Base-by-base conservation (phyloP, 352 stramenopile genomes). In the Globisporangium cylindrosporum region DNA sequence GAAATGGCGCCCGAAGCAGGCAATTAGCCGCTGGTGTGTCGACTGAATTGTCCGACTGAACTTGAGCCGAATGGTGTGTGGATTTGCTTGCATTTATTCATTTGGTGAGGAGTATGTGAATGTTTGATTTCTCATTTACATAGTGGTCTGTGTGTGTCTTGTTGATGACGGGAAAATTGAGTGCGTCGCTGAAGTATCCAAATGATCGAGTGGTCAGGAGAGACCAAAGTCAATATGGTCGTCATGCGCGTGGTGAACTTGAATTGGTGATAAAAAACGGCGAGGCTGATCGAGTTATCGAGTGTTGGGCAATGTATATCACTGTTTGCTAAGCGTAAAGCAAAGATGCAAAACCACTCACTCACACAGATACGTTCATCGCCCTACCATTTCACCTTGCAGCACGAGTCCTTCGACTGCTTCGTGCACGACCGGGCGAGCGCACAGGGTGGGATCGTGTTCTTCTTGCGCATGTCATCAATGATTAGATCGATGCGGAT, bases 401-500 rank as follows among this genome's bases (percentile, higher is more conserved):
- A 61, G 25, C 62, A 67, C 32, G 51, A 51, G 41, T 67, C 62
- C 3, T 43, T 69, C 18, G 22, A 56, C 15, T 24, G 1, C 4
- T 18, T 25, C 4, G 53, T 1, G n/a, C 63, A 69, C 6, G 36
- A 8, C 12, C 20, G 53, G 3, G 69, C 75, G 22, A 77, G 22
- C 0, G 72, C 75, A 36, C 75, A 77, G 0, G 60, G 66, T 14
- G 75, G 75, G 38, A 81, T 36, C 15, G 48, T 55, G 8, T 56
- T 22, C n/a, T 67, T 60, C 60, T 55, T 57, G 1, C 62, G 51
- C 22, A 84, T 18, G 53, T 84, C 72, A 1, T 64, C 60, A 14
- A 81, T 48, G 43, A 84, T 81, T 46, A 73, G 66, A 10, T 84
- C 71, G 56, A 77, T 82, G 29, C 73, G 74, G 58, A 82, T 74